Conservation (phyloP, 2,329 filamentous ascomycete genomes). For the Botrytis tulipae region DNA sequence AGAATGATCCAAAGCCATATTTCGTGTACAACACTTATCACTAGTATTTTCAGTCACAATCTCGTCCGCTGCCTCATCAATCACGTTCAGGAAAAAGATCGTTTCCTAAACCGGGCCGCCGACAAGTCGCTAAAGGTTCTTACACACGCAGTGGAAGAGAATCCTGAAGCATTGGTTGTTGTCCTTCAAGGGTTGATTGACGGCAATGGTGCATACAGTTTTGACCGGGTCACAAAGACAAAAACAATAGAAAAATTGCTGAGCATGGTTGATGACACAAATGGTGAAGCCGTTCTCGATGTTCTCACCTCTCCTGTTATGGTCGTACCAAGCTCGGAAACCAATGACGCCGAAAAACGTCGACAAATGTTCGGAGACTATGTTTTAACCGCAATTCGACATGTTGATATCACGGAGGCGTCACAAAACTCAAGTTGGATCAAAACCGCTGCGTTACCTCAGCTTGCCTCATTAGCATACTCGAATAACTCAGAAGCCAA, state of each 20-base stretch:
- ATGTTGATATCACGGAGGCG: conserved; percentile 29
- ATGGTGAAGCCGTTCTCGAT: conserved; percentile 45
- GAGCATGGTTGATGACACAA: conserved; percentile 27
- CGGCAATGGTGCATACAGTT: conserved; percentile 69
- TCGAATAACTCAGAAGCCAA: conserved; percentile 43
- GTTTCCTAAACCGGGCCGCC: conserved; percentile 77
- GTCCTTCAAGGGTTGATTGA: conserved; percentile 68
- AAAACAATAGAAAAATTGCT: conserved; percentile 71
- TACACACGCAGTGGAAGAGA: conserved; percentile 59
- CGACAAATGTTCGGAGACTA: conserved; percentile 39
- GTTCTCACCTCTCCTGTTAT: conserved; percentile 48
- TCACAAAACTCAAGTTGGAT: conserved; percentile 32
- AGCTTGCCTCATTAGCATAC: conserved; percentile 55
- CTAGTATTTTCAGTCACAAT: conserved; percentile 75
- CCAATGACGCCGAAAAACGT: conserved; percentile 35
- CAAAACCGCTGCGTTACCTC: conserved; percentile 30
- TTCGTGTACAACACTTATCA: conserved; percentile 49
- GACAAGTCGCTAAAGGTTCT: conserved; percentile 72
- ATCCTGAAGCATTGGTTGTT: conserved; percentile 57
- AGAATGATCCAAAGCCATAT: conserved; percentile 62
- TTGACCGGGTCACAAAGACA: conserved; percentile 81
- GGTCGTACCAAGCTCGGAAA: conserved; percentile 34
- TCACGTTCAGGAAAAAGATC: conserved; percentile 73
- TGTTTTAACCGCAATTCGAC: conserved; percentile 35
- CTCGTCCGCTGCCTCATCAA: conserved; percentile 80